Evolutionary conservation across 176 grass and related monocot genomes (phyloP), one percentile per base, ranked within the genome.

Genomic region (Zea mays): DNA sequence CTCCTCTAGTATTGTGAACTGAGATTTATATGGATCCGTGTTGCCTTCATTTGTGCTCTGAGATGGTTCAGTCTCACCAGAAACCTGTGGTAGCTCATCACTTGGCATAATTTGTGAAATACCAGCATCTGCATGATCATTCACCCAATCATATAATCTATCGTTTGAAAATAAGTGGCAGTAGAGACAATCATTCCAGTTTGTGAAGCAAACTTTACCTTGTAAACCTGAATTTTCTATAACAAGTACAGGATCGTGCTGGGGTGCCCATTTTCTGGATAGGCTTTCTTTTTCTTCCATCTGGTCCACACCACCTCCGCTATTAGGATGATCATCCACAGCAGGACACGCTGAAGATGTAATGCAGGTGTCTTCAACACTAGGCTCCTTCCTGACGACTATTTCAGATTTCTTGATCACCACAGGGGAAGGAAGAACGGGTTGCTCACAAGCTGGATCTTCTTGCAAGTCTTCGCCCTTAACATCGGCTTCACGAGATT

Each of bases 1-100:
- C 16, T 76, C 47, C 69, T 89, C 86, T 65, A 84, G 20, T 81
- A 75, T 76, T 77, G 66, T 81, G 60, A 72, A 84, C 65, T 81
- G 71, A 64, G 58, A 85, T 81, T 19, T 67, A 72, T 51, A 65
- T 72, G 72, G 82, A 36, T 71, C 59, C 34, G 49, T 3, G 19
- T 34, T 72, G 71, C 5, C 60, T 65, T 72, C 65, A 21, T 9
- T 85, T 5, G 19, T 43, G 49, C 11, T 76, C 34, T 65, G 41
- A 43, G 35, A 60, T 81, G 71, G 73, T 76, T 80, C 71, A 58
- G 1, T 75, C 40, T 80, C 77, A 76, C 47, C 10, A 75, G 75
- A 9, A 88, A 35, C 35, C 14, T 60, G 42, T 65, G 76, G 33
- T 50, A 71, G 56, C n/a, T 84, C 76, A 70, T 17, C 27, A 59